Percentiles rank a stretch among this genome's conserved stretches.
These are phyloP conservation scores for Blastobotrys capitulatus DNA, from an alignment of 1,139 yeast genomes.

Conservation along the genomic window DNA sequence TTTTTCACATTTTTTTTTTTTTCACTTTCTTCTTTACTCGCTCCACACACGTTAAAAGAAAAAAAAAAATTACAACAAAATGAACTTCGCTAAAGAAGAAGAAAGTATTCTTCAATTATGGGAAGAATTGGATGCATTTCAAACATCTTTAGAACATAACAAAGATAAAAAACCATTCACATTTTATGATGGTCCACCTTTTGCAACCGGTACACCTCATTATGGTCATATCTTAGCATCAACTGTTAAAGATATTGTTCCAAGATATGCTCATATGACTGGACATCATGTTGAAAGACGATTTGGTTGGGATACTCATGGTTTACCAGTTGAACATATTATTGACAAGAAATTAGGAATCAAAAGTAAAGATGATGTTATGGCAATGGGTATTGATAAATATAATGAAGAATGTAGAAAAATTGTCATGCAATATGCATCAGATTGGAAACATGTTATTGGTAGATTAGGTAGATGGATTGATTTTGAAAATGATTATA, in stretches of 20 bases:
- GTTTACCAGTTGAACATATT: conserved; percentile 96
- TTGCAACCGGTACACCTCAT: conserved; percentile 99
- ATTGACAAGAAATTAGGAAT: conserved; percentile 96
- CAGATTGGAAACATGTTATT: conserved; percentile 88
- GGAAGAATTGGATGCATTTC: conserved; percentile 91
- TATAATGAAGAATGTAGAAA: conserved; percentile 93
- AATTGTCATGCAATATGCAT: conserved; percentile 95
- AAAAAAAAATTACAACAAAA: conserved; percentile 15
- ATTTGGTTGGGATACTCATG: conserved; percentile 99
- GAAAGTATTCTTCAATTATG: conserved; percentile 72
- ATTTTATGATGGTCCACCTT: conserved; percentile 98
- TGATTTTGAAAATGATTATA: conserved; percentile 97
- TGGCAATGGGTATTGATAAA: conserved; percentile 87
- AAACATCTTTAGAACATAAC: conserved; percentile 74
- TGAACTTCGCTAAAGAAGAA: conserved; percentile 82
- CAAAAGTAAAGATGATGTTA: conserved; percentile 89
- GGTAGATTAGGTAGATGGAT: conserved; percentile 98
- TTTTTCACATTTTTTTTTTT: background rate
- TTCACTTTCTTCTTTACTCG: background rate
- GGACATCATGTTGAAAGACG: conserved; percentile 95
- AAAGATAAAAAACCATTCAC: conserved; percentile 84
- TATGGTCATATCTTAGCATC: conserved; percentile 97
- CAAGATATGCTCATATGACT: conserved; percentile 96
- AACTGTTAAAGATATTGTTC: conserved; percentile 93
- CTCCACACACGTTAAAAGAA: background rate